Percentiles rank a stretch among this genome's conserved stretches.
Evolutionary conservation across 345 rosid species (phyloP).

Genomic region (Mangifera indica): DNA sequence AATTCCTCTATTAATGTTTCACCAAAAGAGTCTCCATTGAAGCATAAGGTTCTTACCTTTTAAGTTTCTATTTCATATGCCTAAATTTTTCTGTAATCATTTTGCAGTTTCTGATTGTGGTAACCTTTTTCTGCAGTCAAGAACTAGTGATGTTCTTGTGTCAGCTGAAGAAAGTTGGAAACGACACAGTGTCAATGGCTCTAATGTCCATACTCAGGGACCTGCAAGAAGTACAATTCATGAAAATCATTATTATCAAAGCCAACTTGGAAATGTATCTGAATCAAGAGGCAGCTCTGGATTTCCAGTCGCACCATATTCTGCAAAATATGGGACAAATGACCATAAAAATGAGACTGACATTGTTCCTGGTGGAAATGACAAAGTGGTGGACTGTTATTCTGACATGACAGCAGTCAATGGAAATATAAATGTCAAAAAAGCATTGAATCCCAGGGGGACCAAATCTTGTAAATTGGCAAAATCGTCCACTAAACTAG

Average conservation of each 20-base stretch:
- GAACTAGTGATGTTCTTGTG: slow-evolving; percentile 30
- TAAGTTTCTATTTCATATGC: slow-evolving; percentile 9
- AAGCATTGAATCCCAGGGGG: slow-evolving; percentile 28
- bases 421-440: slow-evolving; percentile 26
- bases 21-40: slow-evolving; percentile 33
- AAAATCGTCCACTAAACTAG: slow-evolving; percentile 30
- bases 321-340: slow-evolving; percentile 30
- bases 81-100: not conserved
- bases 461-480: slow-evolving; percentile 31
- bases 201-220: slow-evolving; percentile 31
- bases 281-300: slow-evolving; percentile 39
- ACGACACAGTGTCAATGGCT: slow-evolving; percentile 37
- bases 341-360: slow-evolving; percentile 17
- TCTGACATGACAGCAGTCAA: slow-evolving; percentile 15
- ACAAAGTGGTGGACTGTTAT: slow-evolving; percentile 19
- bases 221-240: slow-evolving; percentile 24
- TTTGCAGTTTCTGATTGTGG: slow-evolving; percentile 9
- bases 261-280: slow-evolving; percentile 22
- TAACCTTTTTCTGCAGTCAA: slow-evolving; percentile 36
- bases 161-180: slow-evolving; percentile 38
- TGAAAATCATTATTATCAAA: slow-evolving; percentile 34
- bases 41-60: slow-evolving; percentile 45
- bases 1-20: slow-evolving; percentile 27
- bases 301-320: slow-evolving; percentile 28
- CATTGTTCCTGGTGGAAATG: slow-evolving; percentile 15